A percentile compares a stretch with the other conserved stretches of the same genome.
Evolutionary conservation across 331 rosid species (phyloP).

Genomic region (Arachis monticola): DNA sequence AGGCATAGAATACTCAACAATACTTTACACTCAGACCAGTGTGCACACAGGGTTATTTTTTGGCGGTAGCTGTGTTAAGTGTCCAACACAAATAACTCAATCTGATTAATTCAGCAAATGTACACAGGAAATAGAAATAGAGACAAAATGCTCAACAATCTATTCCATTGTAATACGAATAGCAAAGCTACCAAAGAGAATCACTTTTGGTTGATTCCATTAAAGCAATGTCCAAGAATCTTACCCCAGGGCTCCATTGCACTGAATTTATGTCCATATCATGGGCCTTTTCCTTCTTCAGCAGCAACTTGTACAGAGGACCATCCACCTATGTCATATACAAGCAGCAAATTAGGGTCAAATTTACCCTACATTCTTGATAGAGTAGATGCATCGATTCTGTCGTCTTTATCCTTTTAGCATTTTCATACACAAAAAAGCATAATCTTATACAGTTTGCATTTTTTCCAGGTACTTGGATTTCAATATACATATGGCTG

Average conservation of each 20-base stretch:
- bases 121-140: no score
- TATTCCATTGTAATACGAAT: no score
- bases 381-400: slow-evolving; percentile 39
- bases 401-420: background rate
- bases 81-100: no score
- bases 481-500: slow-evolving; percentile 35
- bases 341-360: slow-evolving; percentile 31
- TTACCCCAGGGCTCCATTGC: slow-evolving; percentile 97
- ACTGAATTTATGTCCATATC: slow-evolving; percentile 86
- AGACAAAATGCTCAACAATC: no score
- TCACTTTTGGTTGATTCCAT: background rate
- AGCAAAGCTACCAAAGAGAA: no score
- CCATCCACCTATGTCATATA: slow-evolving; percentile 61
- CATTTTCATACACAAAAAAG: slow-evolving; percentile 5
- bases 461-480: slow-evolving; percentile 48
- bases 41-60: no score
- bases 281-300: slow-evolving; percentile 87
- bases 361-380: slow-evolving; percentile 3
- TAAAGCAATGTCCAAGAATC: slow-evolving; percentile 41
- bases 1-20: no score
- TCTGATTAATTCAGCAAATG: no score
- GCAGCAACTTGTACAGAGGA: slow-evolving; percentile 65
- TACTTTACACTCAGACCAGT: no score
- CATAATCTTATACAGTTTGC: slow-evolving; percentile 33
- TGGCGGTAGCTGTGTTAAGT: no score